phyloP scores from a whole-genome alignment of 345 rosid genomes.

The Camelina neglecta region DNA sequence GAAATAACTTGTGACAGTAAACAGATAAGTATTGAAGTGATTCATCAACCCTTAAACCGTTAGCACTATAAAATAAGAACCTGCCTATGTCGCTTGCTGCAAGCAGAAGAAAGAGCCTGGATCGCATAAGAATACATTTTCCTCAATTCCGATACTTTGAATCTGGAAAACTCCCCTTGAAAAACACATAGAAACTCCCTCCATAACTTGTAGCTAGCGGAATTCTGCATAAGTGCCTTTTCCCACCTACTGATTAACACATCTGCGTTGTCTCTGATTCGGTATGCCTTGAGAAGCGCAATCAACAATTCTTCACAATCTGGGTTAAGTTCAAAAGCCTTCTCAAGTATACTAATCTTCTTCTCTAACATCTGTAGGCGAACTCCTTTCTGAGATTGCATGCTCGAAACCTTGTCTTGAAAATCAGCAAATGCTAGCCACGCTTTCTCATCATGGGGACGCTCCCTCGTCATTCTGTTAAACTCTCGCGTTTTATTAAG shows the following conservation, averaged over 20 bases:
- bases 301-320: constrained; percentile 82
- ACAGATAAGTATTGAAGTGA: constrained; percentile 25
- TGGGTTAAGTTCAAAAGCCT: constrained; percentile 87
- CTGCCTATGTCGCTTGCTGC: constrained; percentile 96
- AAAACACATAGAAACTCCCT: constrained; percentile 78
- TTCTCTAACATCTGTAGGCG: constrained; percentile 88
- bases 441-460: constrained; percentile 70
- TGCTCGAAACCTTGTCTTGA: constrained; percentile 81
- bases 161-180: constrained; percentile 90
- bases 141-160: constrained; percentile 88
- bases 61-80: constrained; percentile 59
- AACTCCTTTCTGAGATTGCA: constrained; percentile 82
- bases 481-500: constrained; percentile 78
- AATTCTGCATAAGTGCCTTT: constrained; percentile 70
- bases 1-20: constrained; percentile 22
- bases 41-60: constrained; percentile 23
- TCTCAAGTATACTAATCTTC: constrained; percentile 92
- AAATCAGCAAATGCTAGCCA: constrained; percentile 91
- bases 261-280: constrained; percentile 76
- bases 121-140: constrained; percentile 89
- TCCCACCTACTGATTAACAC: constrained; percentile 84
- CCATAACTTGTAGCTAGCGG: constrained; percentile 80
- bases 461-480: constrained; percentile 77
- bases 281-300: constrained; percentile 83
- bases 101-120: constrained; percentile 78